Conservation (phyloP, 805 yeast species). For the Starmera dryadoides region DNA sequence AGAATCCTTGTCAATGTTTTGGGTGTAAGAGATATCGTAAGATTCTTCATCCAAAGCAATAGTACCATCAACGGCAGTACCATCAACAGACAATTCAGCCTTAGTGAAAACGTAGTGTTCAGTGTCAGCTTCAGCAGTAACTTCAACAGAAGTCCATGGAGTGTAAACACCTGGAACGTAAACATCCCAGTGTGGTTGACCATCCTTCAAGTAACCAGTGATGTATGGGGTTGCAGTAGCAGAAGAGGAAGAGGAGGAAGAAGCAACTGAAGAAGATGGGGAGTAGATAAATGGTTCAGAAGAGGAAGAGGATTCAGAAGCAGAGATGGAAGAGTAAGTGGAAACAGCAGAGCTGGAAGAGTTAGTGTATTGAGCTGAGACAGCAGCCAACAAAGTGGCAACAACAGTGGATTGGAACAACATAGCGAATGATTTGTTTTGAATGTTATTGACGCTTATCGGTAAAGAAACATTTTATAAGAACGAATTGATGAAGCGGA, state of each 20-base stretch:
- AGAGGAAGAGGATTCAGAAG: conserved; percentile 8
- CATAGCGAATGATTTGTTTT: background rate
- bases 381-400: conserved; percentile 1
- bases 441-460: background rate
- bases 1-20: conserved; percentile 2
- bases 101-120: conserved; percentile 11
- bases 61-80: conserved; percentile 3
- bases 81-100: conserved; percentile 11
- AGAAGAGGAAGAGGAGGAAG: conserved; percentile 6
- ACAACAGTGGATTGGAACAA: background rate
- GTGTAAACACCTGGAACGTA: conserved; percentile 15
- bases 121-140: conserved; percentile 13
- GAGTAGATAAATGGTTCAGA: conserved; percentile 5
- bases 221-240: conserved; percentile 13
- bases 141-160: conserved; percentile 15
- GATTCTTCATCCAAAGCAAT: conserved; percentile 5
- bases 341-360: background rate
- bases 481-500: background rate
- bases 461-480: background rate
- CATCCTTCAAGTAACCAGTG: conserved; percentile 16
- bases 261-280: conserved; percentile 4
- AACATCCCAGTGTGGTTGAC: conserved; percentile 20
- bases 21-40: conserved; percentile 9
- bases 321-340: background rate
- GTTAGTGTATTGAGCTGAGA: conserved; percentile 1